Evolutionary conservation across 495 filamentous ascomycete species (phyloP).

Genomic region (Sordaria brevicollis): DNA sequence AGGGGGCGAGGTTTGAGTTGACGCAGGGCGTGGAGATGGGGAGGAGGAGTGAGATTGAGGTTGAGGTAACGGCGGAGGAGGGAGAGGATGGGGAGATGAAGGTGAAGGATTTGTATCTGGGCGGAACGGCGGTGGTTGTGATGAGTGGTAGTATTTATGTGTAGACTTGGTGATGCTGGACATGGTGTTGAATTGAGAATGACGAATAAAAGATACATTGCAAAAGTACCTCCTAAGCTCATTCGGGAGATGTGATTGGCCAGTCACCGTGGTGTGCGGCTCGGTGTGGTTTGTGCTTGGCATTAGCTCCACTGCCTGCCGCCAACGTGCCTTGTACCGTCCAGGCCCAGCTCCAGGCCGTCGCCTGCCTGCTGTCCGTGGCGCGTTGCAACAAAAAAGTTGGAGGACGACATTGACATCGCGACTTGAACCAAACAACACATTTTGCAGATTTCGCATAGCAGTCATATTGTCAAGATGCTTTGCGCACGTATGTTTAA

Average conservation of each 20-base stretch:
- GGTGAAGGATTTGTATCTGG: slow-evolving; percentile 43
- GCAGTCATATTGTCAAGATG: slow-evolving; percentile 33
- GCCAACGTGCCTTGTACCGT: background rate
- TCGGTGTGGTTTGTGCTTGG: background rate
- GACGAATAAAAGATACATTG: background rate
- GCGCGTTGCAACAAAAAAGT: slow-evolving; percentile 12
- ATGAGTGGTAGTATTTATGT: slow-evolving; percentile 36
- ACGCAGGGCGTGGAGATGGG: slow-evolving; percentile 78
- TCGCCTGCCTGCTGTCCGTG: background rate
- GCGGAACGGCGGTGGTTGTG: slow-evolving; percentile 47
- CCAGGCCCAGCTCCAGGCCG: background rate
- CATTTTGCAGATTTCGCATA: background rate
- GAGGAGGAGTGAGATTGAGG: slow-evolving; percentile 45
- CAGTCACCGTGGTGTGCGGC: background rate
- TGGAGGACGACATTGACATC: slow-evolving; percentile 1
- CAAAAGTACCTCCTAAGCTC: background rate
- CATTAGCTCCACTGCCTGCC: background rate
- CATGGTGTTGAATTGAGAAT: background rate
- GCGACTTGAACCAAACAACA: background rate
- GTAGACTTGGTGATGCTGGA: background rate
- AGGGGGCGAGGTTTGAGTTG: slow-evolving; percentile 36
- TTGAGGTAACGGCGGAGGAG: slow-evolving; percentile 31
- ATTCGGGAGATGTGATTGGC: background rate
- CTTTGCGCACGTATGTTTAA: slow-evolving; percentile 56
- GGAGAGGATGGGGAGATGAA: slow-evolving; percentile 19